phyloP scores from a whole-genome alignment of 2,329 filamentous ascomycete species.

The Beauveria australis region DNA sequence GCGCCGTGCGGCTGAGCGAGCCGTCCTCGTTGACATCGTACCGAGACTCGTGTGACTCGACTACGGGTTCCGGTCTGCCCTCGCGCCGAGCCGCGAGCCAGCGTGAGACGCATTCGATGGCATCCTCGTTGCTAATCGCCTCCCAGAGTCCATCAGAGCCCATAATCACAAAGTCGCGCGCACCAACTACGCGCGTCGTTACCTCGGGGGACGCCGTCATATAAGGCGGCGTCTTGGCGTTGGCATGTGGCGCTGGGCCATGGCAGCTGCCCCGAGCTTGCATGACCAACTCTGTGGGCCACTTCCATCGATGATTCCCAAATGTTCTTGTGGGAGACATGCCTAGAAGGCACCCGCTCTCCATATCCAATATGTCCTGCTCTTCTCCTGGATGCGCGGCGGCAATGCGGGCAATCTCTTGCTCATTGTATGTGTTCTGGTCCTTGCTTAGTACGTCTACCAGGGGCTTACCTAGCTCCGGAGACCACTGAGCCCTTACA shows the following conservation, averaged over 20 bases:
- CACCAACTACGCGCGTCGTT: constrained; percentile 2
- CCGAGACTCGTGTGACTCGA: neutral
- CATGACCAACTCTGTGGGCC: neutral
- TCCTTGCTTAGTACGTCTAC: too few species aligned
- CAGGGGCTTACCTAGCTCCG: too few species aligned
- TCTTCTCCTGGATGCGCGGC: neutral
- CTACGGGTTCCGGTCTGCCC: neutral
- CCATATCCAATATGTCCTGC: neutral
- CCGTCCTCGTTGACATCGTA: constrained; percentile 14
- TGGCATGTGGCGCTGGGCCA: neutral
- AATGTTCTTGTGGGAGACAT: neutral
- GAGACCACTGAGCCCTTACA: neutral
- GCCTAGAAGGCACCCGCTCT: neutral
- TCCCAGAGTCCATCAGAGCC: constrained; percentile 15
- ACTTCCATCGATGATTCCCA: constrained; percentile 4
- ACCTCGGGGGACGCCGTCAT: constrained; percentile 12
- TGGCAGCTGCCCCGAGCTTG: neutral
- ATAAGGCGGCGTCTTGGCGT: constrained; percentile 11
- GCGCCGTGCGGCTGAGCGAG: constrained; percentile 19
- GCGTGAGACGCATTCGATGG: constrained; percentile 11
- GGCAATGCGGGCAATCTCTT: neutral
- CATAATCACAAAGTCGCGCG: constrained; percentile 14
- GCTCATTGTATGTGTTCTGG: too few species aligned
- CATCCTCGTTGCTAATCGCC: constrained; percentile 12
- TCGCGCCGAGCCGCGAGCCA: constrained; percentile 11